Percentiles rank a stretch among this genome's conserved stretches.
Evolutionary conservation across 306 rosid species (phyloP).

Genomic region (Trifolium subterraneum): DNA sequence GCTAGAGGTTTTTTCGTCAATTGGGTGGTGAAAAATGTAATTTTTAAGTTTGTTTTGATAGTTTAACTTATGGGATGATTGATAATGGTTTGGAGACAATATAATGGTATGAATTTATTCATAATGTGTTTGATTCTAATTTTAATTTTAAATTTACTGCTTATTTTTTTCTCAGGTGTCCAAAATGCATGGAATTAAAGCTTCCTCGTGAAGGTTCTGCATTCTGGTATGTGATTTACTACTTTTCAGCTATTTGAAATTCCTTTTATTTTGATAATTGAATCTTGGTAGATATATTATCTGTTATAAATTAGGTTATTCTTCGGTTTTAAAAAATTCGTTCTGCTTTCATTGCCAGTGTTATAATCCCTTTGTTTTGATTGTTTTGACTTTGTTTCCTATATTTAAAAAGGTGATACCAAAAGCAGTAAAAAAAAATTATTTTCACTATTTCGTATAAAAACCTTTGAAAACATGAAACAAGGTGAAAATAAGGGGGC

Average conservation of each 20-base stretch:
- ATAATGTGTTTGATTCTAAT: not conserved
- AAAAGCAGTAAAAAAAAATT: not conserved
- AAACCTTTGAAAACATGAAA: not conserved
- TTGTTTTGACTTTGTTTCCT: not conserved
- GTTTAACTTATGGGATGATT: slow-evolving; percentile 4
- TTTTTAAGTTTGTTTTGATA: not conserved
- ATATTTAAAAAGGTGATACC: not conserved
- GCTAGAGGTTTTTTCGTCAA: not conserved
- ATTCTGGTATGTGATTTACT: slow-evolving; percentile 76
- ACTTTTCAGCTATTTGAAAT: slow-evolving; percentile 7
- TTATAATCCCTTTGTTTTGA: not conserved
- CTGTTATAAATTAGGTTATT: not conserved
- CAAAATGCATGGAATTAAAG: slow-evolving; percentile 89
- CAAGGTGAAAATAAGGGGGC: not conserved
- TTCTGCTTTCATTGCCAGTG: not conserved
- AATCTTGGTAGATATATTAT: slow-evolving; percentile 2
- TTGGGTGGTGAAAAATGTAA: slow-evolving; percentile 2
- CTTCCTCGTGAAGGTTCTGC: slow-evolving; percentile 89
- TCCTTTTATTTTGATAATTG: slow-evolving; percentile 7
- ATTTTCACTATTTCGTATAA: too few species aligned
- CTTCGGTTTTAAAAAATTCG: not conserved
- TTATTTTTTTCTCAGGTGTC: slow-evolving; percentile 61
- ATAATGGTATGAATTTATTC: not conserved
- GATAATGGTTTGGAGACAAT: not conserved
- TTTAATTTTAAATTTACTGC: not conserved